A percentile compares a stretch with the other conserved stretches of the same genome.
phyloP scores from a whole-genome alignment of 345 rosid genomes.

The Arabidopsis arenosa region DNA sequence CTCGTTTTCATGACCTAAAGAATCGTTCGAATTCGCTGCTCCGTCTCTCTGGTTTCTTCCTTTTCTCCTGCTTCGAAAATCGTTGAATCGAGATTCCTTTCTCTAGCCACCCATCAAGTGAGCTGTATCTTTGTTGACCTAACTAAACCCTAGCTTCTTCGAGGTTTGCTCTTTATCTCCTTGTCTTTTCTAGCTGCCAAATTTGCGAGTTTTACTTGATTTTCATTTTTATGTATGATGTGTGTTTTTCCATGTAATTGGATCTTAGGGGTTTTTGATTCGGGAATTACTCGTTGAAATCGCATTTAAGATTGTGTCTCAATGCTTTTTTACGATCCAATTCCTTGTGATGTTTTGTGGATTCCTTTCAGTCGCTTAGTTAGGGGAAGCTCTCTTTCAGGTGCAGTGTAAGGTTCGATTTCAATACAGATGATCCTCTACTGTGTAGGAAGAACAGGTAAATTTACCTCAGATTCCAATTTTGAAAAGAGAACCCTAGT shows the following conservation, averaged over 20 bases:
- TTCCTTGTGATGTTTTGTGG: slow-evolving; percentile 14
- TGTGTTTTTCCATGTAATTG: slow-evolving; percentile 21
- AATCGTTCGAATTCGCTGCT: slow-evolving; percentile 28
- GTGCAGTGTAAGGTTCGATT: too few species aligned
- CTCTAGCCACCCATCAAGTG: slow-evolving; percentile 23
- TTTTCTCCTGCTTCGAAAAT: slow-evolving; percentile 16
- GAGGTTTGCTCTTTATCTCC: slow-evolving; percentile 34
- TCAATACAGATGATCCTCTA: slow-evolving; percentile 21
- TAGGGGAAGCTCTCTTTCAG: slow-evolving; percentile 16
- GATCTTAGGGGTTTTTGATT: slow-evolving; percentile 46
- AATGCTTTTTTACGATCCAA: slow-evolving; percentile 20
- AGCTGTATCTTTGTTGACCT: slow-evolving; percentile 22
- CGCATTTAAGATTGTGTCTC: slow-evolving; percentile 20
- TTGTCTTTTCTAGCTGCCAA: slow-evolving; percentile 14
- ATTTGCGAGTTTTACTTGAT: slow-evolving; percentile 22
- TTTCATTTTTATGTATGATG: slow-evolving; percentile 24
- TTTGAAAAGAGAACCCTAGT: not conserved
- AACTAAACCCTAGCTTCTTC: slow-evolving; percentile 32
- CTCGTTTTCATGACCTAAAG: not conserved
- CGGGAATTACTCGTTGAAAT: not conserved
- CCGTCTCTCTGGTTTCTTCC: slow-evolving; percentile 10
- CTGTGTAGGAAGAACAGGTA: not conserved
- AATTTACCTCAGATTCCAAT: slow-evolving; percentile 11
- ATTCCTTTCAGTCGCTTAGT: slow-evolving; percentile 20
- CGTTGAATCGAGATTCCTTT: slow-evolving; percentile 15